Base-by-base conservation (phyloP, 768 basidiomycete species). In the Suillus discolor region DNA sequence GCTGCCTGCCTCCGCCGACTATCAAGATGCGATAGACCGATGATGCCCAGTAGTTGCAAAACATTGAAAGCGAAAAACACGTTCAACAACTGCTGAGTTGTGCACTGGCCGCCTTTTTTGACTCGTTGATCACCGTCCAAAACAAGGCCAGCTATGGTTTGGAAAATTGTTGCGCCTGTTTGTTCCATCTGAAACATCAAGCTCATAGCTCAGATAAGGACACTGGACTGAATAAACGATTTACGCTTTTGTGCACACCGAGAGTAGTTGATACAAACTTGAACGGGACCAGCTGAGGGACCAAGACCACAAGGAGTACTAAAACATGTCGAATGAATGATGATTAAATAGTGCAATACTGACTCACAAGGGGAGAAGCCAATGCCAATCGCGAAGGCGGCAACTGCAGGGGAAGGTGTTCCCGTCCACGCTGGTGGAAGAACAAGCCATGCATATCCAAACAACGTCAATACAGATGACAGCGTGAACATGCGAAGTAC, bases 191-290 rank as follows among this genome's bases (percentile, higher is more conserved):
- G 64, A 51, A 63, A 44, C 13, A 55, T 9, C 55, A 12, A 42
- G 34, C 25, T 66, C 25, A 67, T 28, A 15, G 36, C 6, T 62
- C 47, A 51, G n/a, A 38, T 9, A 6, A 57, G 55, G 20, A 51
- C 47, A 65, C 25, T 8, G 41, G 18, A 41, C 18, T 25, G 59
- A 38, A 61, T 28, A 44, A 63, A 51, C 20, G 13, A 77, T 88
- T 67, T 77, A 92, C 92, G 72, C 88, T 87, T 74, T 93, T 93
- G 72, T 93, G 91, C 8, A 88, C 87, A 1, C 91, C 92, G 0
- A 93, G 80, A 6, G 90, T 90, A 1, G 92, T 93, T 2, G 90
- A 89, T 54, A 93, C 86, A 73, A 89, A 93, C 73, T 89, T 89
- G 23, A 83, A 68, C 8, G 87, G 84, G 0, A 93, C 90, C 36